Percentiles rank a stretch among this genome's conserved stretches.
Evolutionary conservation across 352 stramenopile species (phyloP).

Genomic region (Vaucheria bursata): DNA sequence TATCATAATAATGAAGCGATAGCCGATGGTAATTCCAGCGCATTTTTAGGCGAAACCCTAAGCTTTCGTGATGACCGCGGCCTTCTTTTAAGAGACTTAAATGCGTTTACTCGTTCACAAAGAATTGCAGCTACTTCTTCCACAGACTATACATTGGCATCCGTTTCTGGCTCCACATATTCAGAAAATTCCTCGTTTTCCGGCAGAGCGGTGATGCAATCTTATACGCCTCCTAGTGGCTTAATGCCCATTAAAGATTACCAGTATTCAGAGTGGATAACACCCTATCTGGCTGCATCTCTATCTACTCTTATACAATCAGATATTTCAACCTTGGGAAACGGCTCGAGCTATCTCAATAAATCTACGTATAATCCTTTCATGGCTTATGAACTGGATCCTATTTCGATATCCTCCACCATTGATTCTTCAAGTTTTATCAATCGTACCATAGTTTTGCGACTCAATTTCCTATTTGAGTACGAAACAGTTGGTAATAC

Average conservation of each 20-base stretch:
- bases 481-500: neutral
- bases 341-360: neutral
- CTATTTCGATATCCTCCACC: no score
- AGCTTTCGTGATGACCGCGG: neutral
- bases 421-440: no score
- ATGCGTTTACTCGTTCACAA: neutral
- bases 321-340: neutral
- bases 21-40: neutral
- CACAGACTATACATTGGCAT: neutral
- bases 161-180: no score
- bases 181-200: no score
- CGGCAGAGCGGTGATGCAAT: no score
- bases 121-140: neutral
- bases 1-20: neutral
- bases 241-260: no score
- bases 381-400: no score
- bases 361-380: no score
- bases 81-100: neutral
- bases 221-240: no score
- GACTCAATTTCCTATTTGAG: slow-evolving; percentile 23
- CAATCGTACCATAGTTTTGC: slow-evolving; percentile 1
- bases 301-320: neutral
- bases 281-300: neutral
- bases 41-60: neutral
- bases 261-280: neutral